Evolutionary conservation across 2,329 filamentous ascomycete species (phyloP), one percentile per base, ranked within the genome.

Genomic region (Neurospora crassa): DNA sequence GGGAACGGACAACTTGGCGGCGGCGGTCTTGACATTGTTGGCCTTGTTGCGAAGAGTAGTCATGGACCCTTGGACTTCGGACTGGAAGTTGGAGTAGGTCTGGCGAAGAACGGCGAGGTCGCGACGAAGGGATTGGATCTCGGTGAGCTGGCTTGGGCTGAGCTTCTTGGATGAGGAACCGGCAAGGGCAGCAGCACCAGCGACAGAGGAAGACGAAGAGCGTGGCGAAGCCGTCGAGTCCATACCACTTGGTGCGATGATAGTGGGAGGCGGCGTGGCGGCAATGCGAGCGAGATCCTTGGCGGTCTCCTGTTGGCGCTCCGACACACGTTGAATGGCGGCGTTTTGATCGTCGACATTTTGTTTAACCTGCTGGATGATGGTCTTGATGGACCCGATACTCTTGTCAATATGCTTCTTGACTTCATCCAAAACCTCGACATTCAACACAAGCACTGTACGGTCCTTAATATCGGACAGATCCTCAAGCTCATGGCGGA

Each of bases 401-500:
- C 94, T 93, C 74, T 99, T 95, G 74, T 99, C 96, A 74, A 99
- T 94, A 78, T 98, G 96, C 68, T 90, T 90, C 82, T 98, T 98
- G 45, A 99, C 94, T 81, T 99, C 96, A 79, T 99, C 96, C 5
- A 99, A 86, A 18, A 91, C 88, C 78, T 99, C 96, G 1, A 98
- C 87, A 76, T 99, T 99, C 59, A 99, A 84, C 0, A 96, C 96
- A n/a, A 99, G 85, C 0, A 99, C 96, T 1, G 94, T 94, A 40
- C 95, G 89, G 79, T 99, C 96, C 81, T 97, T 97, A 77, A 99
- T 92, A 78, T 99, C 96, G 20, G 85, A 88, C 40, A 99, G 84
- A 78, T 99, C 96, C 79, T 99, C 96, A 34, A 99, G 83, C 82
- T 99, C 96, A 79, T 99, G 95, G 18, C 96, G 91, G n/a, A 99